Percentiles rank a stretch among this genome's conserved stretches.
phyloP scores from a whole-genome alignment of 2,329 filamentous ascomycete species.

The Emergomyces pasteurianus region DNA sequence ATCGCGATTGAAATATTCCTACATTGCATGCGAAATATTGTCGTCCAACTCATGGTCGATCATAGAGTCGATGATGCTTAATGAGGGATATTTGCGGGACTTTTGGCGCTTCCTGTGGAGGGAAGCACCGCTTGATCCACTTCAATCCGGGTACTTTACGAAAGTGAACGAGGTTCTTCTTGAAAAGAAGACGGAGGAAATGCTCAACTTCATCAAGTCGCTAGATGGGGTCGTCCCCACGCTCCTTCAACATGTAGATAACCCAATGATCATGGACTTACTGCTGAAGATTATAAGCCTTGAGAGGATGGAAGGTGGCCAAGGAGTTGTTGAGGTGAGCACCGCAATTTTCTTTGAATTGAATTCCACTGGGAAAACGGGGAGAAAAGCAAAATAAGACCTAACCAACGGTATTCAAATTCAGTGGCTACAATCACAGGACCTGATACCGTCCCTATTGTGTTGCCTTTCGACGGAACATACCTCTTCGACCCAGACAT shows the following conservation, averaged over 20 bases:
- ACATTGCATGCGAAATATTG: slow-evolving; percentile 82
- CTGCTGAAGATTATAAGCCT: slow-evolving; percentile 93
- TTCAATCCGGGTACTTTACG: slow-evolving; percentile 95
- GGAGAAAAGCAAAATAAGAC: neutral
- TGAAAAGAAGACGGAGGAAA: slow-evolving; percentile 95
- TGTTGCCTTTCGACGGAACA: slow-evolving; percentile 78
- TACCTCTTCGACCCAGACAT: slow-evolving; percentile 84
- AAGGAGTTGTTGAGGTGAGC: slow-evolving; percentile 82
- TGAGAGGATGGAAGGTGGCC: slow-evolving; percentile 80
- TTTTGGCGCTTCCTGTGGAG: slow-evolving; percentile 88
- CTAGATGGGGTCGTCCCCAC: slow-evolving; percentile 70
- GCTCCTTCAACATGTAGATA: slow-evolving; percentile 88
- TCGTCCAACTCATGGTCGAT: slow-evolving; percentile 97
- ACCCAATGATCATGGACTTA: slow-evolving; percentile 96
- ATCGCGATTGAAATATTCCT: slow-evolving; percentile 85
- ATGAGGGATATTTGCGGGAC: slow-evolving; percentile 60
- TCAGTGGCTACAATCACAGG: slow-evolving; percentile 82
- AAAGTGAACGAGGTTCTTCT: slow-evolving; percentile 98
- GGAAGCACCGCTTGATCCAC: slow-evolving; percentile 73
- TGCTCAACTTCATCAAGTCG: slow-evolving; percentile 80
- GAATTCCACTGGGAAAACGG: neutral
- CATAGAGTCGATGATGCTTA: slow-evolving; percentile 81
- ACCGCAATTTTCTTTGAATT: neutral
- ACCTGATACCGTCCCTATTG: slow-evolving; percentile 75
- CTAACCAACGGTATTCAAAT: slow-evolving; percentile 2